Base-by-base conservation (phyloP, 345 rosid genomes). In the Pelargonium nanum region DNA sequence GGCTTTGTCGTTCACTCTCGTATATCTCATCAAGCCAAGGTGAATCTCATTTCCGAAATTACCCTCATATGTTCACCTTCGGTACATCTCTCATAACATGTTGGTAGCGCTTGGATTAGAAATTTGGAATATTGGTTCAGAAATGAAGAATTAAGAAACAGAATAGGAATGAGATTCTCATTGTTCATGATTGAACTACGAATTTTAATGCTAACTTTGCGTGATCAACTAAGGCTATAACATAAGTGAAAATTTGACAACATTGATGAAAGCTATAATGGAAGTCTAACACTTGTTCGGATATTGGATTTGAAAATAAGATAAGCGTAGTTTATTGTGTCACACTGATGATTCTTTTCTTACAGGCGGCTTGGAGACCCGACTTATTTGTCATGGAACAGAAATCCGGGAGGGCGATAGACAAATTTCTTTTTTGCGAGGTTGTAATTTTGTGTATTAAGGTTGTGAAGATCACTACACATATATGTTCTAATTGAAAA, bases 291-390 rank as follows among this genome's bases (percentile, higher is more conserved):
- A 12, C 48, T 40, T 40, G 15, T 40, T 15, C 48, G 15, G 50
- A n/a, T 20, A n/a, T 20, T 22, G 50, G 26, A 6, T 24, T 20
- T 20, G 61, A 58, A 10, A 21, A n/a, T 4, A 0, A 0, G 17
- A 8, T 21, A 58, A 48, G 21, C 5, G 16, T 21, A 26, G n/a
- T n/a, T n/a, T 55, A 2, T 1, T 6, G 13, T 13, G 4, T 22
- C 34, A 19, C 53, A 25, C 16, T 58, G 26, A 3, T 24, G 17
- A 51, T 22, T 65, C 57, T 61, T 21, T 55, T 57, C 66, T 60
- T 58, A 6, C 85, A 93, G 97, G 87, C 94, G 82, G 55, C 90
- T 87, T 55, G 96, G 94, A 68, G 99, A 93, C 76, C 97, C 99
- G 19, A 76, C 97, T 2, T 89, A 89, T 70, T 69, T 93, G 73